Conservation (phyloP, 768 basidiomycete genomes). For the Psilocybe cubensis region DNA sequence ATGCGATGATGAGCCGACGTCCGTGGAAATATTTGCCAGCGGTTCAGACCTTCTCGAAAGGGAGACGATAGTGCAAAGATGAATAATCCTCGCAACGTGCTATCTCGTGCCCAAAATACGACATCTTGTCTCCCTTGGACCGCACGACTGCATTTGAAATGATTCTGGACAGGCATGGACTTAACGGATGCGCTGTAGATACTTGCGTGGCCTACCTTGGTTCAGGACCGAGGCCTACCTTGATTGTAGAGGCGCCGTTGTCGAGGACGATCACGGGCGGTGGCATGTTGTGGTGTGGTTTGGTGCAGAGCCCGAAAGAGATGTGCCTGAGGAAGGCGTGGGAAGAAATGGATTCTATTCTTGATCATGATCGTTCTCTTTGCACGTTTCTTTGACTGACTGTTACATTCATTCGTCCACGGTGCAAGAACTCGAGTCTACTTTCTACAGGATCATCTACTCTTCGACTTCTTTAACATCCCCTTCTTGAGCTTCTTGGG, state of each 20-base stretch:
- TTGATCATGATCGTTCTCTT: background rate
- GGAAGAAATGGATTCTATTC: conserved; percentile 13
- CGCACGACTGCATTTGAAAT: conserved; percentile 84
- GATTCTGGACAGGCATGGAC: conserved; percentile 44
- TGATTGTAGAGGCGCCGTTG: conserved; percentile 86
- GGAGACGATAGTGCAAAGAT: conserved; percentile 79
- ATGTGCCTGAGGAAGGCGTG: conserved; percentile 19
- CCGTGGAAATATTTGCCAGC: conserved; percentile 12
- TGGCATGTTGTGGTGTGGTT: conserved; percentile 19
- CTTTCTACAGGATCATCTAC: conserved; percentile 12
- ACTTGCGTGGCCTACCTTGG: conserved; percentile 29
- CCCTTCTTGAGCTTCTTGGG: conserved; percentile 5
- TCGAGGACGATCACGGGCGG: conserved; percentile 71
- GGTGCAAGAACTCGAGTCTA: background rate
- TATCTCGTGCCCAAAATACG: conserved; percentile 88
- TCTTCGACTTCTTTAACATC: background rate
- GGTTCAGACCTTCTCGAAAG: conserved; percentile 79
- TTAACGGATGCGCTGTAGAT: conserved; percentile 12
- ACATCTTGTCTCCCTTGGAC: conserved; percentile 80
- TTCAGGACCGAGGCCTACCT: conserved; percentile 56
- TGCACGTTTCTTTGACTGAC: conserved; percentile 10
- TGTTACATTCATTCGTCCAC: background rate
- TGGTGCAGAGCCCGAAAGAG: conserved; percentile 8
- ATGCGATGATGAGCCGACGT: conserved; percentile 18
- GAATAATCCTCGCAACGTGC: conserved; percentile 78